These are phyloP conservation scores for Lactifluus piperatus DNA, from an alignment of 768 basidiomycete genomes.

Conservation along the genomic window DNA sequence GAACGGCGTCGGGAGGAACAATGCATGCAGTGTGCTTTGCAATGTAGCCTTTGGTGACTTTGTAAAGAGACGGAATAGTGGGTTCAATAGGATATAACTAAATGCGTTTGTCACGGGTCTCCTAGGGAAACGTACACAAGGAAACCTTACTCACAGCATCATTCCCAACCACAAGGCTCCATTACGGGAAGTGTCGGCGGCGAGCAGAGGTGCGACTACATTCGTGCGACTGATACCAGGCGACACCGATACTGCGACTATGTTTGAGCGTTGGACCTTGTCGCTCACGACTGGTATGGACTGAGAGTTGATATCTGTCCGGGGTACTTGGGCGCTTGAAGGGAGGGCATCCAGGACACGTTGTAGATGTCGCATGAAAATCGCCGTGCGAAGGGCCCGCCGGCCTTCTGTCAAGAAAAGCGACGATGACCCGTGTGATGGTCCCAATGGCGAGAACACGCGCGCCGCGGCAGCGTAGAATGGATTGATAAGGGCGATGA, in stretches of 20 bases:
- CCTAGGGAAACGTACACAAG: not conserved
- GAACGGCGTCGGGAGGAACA: constrained; percentile 77
- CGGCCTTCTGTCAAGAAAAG: constrained; percentile 53
- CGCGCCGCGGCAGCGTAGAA: constrained; percentile 78
- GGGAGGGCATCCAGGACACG: constrained; percentile 78
- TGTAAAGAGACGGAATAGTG: constrained; percentile 55
- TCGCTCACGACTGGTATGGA: constrained; percentile 32
- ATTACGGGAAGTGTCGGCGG: constrained; percentile 33
- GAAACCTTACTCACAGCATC: constrained; percentile 36
- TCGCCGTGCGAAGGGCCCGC: constrained; percentile 50
- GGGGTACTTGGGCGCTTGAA: constrained; percentile 44
- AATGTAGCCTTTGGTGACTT: constrained; percentile 57
- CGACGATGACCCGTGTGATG: constrained; percentile 15
- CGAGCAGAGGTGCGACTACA: constrained; percentile 49
- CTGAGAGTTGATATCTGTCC: constrained; percentile 25
- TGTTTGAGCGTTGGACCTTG: constrained; percentile 55
- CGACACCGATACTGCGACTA: constrained; percentile 63
- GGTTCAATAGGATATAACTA: constrained; percentile 62
- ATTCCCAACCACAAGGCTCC: constrained; percentile 37
- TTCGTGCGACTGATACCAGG: constrained; percentile 71
- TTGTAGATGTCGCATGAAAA: constrained; percentile 74
- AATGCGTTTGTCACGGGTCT: not conserved
- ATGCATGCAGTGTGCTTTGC: constrained; percentile 73
- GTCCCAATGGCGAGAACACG: constrained; percentile 28
- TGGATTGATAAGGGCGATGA: constrained; percentile 79